Percentiles rank a stretch among this genome's conserved stretches.
Evolutionary conservation across 352 stramenopile species (phyloP).

Genomic region (Phytophthora tubulina): DNA sequence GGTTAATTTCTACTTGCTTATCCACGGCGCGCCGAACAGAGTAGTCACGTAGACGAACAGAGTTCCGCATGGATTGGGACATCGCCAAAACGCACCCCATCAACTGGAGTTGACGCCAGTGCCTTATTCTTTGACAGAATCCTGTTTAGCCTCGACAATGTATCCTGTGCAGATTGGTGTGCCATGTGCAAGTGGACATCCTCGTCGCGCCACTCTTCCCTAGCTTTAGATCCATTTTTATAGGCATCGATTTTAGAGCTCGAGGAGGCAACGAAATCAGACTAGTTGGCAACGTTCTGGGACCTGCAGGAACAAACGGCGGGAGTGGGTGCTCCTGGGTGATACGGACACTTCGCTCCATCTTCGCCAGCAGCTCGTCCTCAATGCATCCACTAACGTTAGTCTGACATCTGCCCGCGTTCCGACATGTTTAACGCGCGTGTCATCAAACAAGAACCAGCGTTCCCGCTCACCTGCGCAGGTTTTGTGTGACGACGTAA

Average conservation of each 20-base stretch:
- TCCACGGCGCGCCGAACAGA: conserved; percentile 47
- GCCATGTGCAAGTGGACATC: conserved; percentile 61
- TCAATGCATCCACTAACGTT: conserved; percentile 33
- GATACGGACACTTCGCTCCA: conserved; percentile 46
- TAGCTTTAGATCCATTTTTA: conserved; percentile 18
- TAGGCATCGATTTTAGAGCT: conserved; percentile 41
- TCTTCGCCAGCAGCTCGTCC: conserved; percentile 44
- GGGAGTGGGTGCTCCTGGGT: conserved; percentile 37
- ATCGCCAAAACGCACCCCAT: conserved; percentile 50
- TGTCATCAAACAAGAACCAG: conserved; percentile 90
- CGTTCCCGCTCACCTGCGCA: conserved; percentile 47
- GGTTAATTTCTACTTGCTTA: conserved; percentile 60
- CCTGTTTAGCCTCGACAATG: conserved; percentile 66
- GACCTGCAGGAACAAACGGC: conserved; percentile 7
- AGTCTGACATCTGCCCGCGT: conserved; percentile 76
- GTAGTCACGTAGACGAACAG: conserved; percentile 68
- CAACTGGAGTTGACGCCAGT: conserved; percentile 30
- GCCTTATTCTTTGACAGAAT: conserved; percentile 60
- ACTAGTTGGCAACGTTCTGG: conserved; percentile 47
- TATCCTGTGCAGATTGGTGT: conserved; percentile 72
- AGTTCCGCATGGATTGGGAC: conserved; percentile 72
- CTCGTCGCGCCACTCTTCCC: conserved; percentile 55
- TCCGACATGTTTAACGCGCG: conserved; percentile 78
- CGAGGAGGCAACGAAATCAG: conserved; percentile 52
- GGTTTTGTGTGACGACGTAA: too few relatives aligned